A percentile compares a stretch with the other conserved stretches of the same genome.
Conservation (phyloP, 1,284 basidiomycete genomes). For the Cryptococcus sp. region DNA sequence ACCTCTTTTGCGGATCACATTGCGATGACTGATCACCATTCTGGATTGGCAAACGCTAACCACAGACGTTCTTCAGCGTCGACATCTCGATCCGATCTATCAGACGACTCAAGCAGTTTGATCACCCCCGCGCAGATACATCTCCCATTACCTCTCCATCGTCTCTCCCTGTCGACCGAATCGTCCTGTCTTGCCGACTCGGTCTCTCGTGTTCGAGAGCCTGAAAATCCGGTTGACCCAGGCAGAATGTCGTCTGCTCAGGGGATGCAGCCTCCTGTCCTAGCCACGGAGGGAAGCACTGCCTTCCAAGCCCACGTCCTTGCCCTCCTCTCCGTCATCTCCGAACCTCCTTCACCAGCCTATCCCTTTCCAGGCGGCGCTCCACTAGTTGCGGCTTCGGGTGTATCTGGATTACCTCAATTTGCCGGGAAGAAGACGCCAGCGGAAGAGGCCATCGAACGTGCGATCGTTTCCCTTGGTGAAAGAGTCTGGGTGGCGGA, state of each 20-base stretch:
- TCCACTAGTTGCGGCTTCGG: constrained; percentile 6
- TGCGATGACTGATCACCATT: too few species aligned
- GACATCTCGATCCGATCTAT: too few species aligned
- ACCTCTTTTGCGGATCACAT: too few species aligned
- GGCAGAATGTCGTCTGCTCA: constrained; percentile 1
- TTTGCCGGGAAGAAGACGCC: constrained; percentile 35
- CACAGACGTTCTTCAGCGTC: too few species aligned
- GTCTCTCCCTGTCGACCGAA: too few species aligned
- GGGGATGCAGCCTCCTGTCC: constrained; percentile 17
- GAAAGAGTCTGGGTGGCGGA: constrained; percentile 35
- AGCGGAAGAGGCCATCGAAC: constrained; percentile 45
- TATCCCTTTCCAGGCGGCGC: constrained; percentile 36
- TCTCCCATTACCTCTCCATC: too few species aligned
- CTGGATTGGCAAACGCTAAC: too few species aligned
- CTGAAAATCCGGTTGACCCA: too few species aligned
- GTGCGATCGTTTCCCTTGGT: constrained; percentile 40
- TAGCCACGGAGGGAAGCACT: constrained; percentile 22
- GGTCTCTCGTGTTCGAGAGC: too few species aligned
- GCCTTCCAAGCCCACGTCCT: constrained; percentile 45
- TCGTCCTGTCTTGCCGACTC: too few species aligned
- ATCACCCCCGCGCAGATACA: too few species aligned
- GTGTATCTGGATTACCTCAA: constrained; percentile 8
- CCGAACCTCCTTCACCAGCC: constrained; percentile 42
- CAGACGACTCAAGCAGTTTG: too few species aligned
- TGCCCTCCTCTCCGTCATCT: constrained; percentile 36